A percentile compares a stretch with the other conserved stretches of the same genome.
These are phyloP conservation scores for Murraya paniculata DNA, from an alignment of 345 rosid genomes.

Conservation along the genomic window DNA sequence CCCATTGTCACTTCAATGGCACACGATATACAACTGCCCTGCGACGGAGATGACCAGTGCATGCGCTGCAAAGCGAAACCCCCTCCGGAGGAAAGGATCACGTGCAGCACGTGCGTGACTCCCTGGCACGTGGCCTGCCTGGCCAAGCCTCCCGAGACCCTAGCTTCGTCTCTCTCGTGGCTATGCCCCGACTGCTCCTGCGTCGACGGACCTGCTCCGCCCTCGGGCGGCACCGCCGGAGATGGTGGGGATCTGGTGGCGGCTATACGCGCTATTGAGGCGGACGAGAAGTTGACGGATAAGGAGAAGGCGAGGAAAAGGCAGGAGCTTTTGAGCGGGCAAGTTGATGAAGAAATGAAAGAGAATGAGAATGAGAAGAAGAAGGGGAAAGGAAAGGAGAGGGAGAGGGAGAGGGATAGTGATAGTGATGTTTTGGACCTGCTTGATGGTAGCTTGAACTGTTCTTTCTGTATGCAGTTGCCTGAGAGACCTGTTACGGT, in stretches of 20 bases:
- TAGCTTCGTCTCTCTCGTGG: slow-evolving; percentile 41
- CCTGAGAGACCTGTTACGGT: slow-evolving; percentile 82
- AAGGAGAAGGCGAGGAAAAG: slow-evolving; percentile 52
- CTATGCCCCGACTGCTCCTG: slow-evolving; percentile 55
- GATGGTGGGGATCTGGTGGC: slow-evolving; percentile 36
- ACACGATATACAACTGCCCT: slow-evolving; percentile 43
- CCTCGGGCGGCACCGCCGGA: not conserved
- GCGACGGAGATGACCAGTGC: slow-evolving; percentile 54
- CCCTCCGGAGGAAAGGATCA: slow-evolving; percentile 37
- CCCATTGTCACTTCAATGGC: slow-evolving; percentile 20
- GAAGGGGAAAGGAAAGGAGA: slow-evolving; percentile 12
- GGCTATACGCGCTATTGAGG: slow-evolving; percentile 51
- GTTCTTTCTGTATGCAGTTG: slow-evolving; percentile 57
- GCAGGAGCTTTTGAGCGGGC: slow-evolving; percentile 53
- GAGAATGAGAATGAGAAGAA: slow-evolving; percentile 18
- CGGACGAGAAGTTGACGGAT: slow-evolving; percentile 41
- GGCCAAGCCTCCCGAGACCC: slow-evolving; percentile 29
- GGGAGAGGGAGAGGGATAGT: not conserved
- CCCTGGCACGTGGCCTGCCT: slow-evolving; percentile 66
- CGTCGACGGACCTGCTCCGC: not conserved
- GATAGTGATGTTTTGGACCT: slow-evolving; percentile 32
- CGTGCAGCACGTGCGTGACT: slow-evolving; percentile 51
- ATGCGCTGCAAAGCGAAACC: slow-evolving; percentile 51
- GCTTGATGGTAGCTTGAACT: slow-evolving; percentile 38
- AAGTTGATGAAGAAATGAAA: slow-evolving; percentile 9